Percentiles rank a stretch among this genome's conserved stretches.
Conservation (phyloP, 352 stramenopile genomes). For the Phytophthora hybrid region DNA sequence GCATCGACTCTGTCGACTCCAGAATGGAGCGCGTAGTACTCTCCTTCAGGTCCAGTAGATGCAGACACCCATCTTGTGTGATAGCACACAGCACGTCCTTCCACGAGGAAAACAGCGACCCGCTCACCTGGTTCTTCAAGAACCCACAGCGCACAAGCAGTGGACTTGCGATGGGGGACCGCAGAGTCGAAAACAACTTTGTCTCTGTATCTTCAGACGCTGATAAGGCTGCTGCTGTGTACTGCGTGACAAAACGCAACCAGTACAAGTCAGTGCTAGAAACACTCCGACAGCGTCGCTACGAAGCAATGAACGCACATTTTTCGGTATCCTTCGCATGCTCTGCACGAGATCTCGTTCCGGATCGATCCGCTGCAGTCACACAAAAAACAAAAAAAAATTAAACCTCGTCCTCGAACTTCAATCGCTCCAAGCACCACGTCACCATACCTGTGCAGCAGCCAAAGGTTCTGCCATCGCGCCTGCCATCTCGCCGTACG, state of each 20-base stretch:
- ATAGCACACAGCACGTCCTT: slow-evolving; percentile 83
- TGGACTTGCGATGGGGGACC: slow-evolving; percentile 74
- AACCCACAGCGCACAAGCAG: slow-evolving; percentile 80
- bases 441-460: slow-evolving; percentile 56
- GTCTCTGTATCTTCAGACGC: slow-evolving; percentile 63
- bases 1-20: slow-evolving; percentile 68
- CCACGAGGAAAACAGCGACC: slow-evolving; percentile 79
- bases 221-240: slow-evolving; percentile 72
- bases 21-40: slow-evolving; percentile 58
- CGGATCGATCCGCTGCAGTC: slow-evolving; percentile 72
- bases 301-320: slow-evolving; percentile 44
- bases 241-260: slow-evolving; percentile 35
- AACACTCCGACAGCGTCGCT: not conserved
- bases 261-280: slow-evolving; percentile 1
- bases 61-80: slow-evolving; percentile 77
- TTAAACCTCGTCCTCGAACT: not conserved
- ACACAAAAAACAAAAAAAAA: not conserved
- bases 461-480: slow-evolving; percentile 74
- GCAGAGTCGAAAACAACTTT: slow-evolving; percentile 69
- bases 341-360: slow-evolving; percentile 82
- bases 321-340: slow-evolving; percentile 85
- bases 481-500: slow-evolving; percentile 74
- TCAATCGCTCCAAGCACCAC: not conserved
- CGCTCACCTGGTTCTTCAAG: slow-evolving; percentile 77
- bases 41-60: slow-evolving; percentile 81